These are phyloP conservation scores for Beauveria rudraprayagi DNA, from an alignment of 2,329 filamentous ascomycete genomes.

Conservation along the genomic window DNA sequence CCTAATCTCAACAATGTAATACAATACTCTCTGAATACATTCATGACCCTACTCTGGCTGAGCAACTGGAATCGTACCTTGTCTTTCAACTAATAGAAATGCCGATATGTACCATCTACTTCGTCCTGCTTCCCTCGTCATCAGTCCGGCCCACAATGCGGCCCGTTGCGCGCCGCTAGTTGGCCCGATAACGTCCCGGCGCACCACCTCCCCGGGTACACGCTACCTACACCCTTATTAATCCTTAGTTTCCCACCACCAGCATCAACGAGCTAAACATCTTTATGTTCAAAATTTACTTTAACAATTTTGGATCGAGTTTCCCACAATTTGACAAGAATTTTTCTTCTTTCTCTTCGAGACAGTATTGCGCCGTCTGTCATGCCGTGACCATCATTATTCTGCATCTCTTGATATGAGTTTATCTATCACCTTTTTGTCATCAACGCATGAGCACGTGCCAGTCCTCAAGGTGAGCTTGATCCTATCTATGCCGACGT, in stretches of 20 bases:
- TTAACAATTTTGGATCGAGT: too few relatives aligned
- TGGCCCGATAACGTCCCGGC: constrained; percentile 2
- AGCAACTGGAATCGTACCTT: too few relatives aligned
- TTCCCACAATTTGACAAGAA: too few relatives aligned
- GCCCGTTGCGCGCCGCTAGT: neutral
- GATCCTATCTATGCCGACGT: neutral
- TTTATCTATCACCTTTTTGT: neutral
- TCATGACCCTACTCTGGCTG: too few relatives aligned
- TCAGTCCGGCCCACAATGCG: constrained; percentile 4
- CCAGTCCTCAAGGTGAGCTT: neutral
- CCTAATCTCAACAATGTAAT: too few relatives aligned
- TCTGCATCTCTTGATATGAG: neutral
- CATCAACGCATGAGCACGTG: constrained; percentile 3
- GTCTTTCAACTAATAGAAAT: neutral
- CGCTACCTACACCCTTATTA: neutral
- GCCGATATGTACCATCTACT: neutral
- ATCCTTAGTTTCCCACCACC: too few relatives aligned
- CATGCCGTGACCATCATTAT: neutral
- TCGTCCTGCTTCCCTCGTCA: neutral
- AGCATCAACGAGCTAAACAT: too few relatives aligned
- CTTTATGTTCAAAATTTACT: too few relatives aligned
- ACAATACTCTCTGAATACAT: too few relatives aligned
- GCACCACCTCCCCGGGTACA: neutral
- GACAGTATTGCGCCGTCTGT: neutral
- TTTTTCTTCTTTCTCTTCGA: neutral